These are phyloP conservation scores for Plasmodium vinckei DNA, from an alignment of 169 alveolate species.

Conservation along the genomic window DNA sequence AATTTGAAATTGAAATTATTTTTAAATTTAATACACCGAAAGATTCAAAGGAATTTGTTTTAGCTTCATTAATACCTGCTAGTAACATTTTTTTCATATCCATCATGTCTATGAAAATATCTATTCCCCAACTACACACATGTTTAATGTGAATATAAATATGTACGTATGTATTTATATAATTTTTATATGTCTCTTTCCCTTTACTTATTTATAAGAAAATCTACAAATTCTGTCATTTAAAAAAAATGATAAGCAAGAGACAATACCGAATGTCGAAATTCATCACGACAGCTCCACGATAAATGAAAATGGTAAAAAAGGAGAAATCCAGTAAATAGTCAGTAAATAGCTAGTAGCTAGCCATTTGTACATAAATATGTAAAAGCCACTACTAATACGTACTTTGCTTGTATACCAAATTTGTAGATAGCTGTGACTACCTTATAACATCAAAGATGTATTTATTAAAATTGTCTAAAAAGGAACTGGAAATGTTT, in stretches of 20 bases:
- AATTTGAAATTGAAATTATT: conserved; percentile 28
- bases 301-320: conserved; percentile 14
- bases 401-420: not conserved
- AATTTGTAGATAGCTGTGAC: conserved; percentile 24
- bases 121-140: not conserved
- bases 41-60: conserved; percentile 42
- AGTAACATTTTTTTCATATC: conserved; percentile 8
- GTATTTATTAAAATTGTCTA: conserved; percentile 35
- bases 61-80: conserved; percentile 43
- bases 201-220: not conserved
- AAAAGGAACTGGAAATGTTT: conserved; percentile 31
- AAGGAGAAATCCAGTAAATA: not conserved
- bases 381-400: not conserved
- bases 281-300: conserved; percentile 17
- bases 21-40: conserved; percentile 14
- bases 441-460: conserved; percentile 46
- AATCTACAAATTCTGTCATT: conserved; percentile 33
- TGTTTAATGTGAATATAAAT: not conserved
- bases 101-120: no score
- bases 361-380: not conserved
- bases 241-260: conserved; percentile 28
- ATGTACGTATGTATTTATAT: not conserved
- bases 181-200: not conserved
- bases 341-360: not conserved
- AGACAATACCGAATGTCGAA: conserved; percentile 25